These are phyloP conservation scores for Tricholoma bakamatsutake DNA, from an alignment of 768 basidiomycete species.

Conservation along the genomic window DNA sequence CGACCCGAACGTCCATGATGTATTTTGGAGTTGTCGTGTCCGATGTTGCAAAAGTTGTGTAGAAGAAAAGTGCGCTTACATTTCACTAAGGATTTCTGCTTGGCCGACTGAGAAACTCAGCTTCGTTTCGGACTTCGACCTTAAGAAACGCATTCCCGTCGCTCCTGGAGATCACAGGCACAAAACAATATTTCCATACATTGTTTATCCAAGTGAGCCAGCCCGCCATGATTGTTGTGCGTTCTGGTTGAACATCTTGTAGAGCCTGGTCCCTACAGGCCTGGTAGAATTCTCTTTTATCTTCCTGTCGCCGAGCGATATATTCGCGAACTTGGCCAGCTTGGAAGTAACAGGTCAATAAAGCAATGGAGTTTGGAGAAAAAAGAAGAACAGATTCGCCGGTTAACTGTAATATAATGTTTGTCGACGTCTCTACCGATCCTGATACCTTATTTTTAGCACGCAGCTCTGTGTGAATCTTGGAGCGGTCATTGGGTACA, in stretches of 20 bases:
- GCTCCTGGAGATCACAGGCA: conserved; percentile 18
- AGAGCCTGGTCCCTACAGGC: conserved; percentile 16
- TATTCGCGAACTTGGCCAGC: conserved; percentile 20
- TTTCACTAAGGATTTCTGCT: not conserved
- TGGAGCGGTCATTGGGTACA: conserved; percentile 29
- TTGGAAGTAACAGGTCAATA: conserved; percentile 13
- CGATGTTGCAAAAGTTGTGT: conserved; percentile 21
- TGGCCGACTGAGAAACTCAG: not conserved
- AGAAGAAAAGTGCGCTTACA: conserved; percentile 9
- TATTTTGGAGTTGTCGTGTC: conserved; percentile 20
- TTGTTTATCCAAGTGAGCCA: conserved; percentile 19
- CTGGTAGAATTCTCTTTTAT: conserved; percentile 21
- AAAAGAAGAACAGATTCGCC: conserved; percentile 19
- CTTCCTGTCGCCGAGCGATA: conserved; percentile 20
- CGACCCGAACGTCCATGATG: conserved; percentile 12
- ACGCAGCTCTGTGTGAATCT: conserved; percentile 28
- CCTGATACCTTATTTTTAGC: conserved; percentile 14
- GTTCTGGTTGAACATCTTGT: not conserved
- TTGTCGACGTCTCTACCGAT: not conserved
- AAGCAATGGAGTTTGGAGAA: conserved; percentile 22
- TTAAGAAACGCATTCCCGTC: conserved; percentile 18
- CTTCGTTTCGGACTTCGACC: conserved; percentile 13
- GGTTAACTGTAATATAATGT: conserved; percentile 19
- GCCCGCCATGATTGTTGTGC: not conserved
- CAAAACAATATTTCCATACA: conserved; percentile 26